Evolutionary conservation across 73 alveolate genomes (phyloP), one percentile per base, ranked within the genome.

Genomic region (Paraurostyla sp.): DNA sequence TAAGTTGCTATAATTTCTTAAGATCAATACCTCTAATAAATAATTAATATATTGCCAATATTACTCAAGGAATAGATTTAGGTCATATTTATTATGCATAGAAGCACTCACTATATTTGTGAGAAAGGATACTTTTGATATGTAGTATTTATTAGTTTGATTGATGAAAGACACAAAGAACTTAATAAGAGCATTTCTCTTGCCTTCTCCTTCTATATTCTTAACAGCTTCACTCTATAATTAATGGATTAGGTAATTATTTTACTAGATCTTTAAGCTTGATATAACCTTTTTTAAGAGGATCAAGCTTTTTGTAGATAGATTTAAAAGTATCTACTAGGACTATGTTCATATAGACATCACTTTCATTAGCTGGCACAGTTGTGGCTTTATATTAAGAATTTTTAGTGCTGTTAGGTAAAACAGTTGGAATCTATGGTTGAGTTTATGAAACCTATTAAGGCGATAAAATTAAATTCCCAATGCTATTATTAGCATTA

Each of bases 221-320:
- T 69, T 69, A 7, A 69, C 84, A 13, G 84, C 62, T 32, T 38
- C 58, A 69, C 84, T 69, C 84, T 69, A 69, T 11, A 62, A 41
- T 22, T 11, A 20, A 15, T 46, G 13, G 27, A 69, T 69, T 13
- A 36, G 25, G 6, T 2, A 41, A 22, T n/a, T 69, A 6, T 18
- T 6, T 69, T 69, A 69, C 84, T 13, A 69, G 40, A 36, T 69
- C 84, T 38, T 69, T 69, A 41, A 69, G 62, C 63, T 69, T 69
- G 29, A 69, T 69, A 23, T 69, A 69, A 13, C 84, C 84, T 38
- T 69, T 69, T 25, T 69, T 69, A 18, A 16, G 84, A 9, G 84
- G 84, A 69, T 69, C 84, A 11, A 69, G 38, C 40, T 69, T 22
- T 43, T 32, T 69, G 62, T 69, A 69, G 3, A 69, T 62, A 69